phyloP scores from a whole-genome alignment of 345 rosid genomes.

The Physaria fendleri region DNA sequence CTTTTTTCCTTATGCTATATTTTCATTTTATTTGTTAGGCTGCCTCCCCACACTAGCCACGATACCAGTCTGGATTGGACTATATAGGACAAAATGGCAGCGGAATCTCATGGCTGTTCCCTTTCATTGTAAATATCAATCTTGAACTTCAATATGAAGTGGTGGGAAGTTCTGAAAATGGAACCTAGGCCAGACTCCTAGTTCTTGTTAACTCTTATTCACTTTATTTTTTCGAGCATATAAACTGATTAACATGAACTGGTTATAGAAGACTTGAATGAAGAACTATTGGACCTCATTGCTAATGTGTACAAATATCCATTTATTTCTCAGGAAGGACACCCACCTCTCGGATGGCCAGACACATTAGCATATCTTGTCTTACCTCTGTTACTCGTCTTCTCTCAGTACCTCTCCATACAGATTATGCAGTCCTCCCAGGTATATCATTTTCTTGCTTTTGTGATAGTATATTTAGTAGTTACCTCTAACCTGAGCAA shows the following conservation, averaged over 20 bases:
- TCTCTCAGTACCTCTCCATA: slow-evolving; percentile 75
- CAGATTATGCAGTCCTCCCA: slow-evolving; percentile 89
- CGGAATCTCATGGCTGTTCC: slow-evolving; percentile 93
- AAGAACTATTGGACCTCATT: background rate
- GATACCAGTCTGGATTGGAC: slow-evolving; percentile 95
- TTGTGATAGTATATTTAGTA: background rate
- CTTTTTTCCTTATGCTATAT: background rate
- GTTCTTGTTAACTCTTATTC: background rate
- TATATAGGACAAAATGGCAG: slow-evolving; percentile 87
- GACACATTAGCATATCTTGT: slow-evolving; percentile 91
- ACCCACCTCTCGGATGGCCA: slow-evolving; percentile 96
- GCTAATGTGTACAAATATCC: background rate
- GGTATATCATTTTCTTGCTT: slow-evolving; percentile 34
- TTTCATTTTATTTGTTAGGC: slow-evolving; percentile 37
- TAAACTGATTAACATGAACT: background rate
- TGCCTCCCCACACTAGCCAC: slow-evolving; percentile 96
- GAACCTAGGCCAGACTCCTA: background rate
- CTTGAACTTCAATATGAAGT: background rate
- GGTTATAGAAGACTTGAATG: background rate
- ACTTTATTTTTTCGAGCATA: background rate
- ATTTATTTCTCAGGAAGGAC: slow-evolving; percentile 63
- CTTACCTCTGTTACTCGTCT: slow-evolving; percentile 63
- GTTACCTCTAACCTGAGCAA: background rate
- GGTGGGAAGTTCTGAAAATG: background rate
- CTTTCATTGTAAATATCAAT: slow-evolving; percentile 58